phyloP scores from a whole-genome alignment of 1,139 yeast species.

The Sporopachydermia cereana region DNA sequence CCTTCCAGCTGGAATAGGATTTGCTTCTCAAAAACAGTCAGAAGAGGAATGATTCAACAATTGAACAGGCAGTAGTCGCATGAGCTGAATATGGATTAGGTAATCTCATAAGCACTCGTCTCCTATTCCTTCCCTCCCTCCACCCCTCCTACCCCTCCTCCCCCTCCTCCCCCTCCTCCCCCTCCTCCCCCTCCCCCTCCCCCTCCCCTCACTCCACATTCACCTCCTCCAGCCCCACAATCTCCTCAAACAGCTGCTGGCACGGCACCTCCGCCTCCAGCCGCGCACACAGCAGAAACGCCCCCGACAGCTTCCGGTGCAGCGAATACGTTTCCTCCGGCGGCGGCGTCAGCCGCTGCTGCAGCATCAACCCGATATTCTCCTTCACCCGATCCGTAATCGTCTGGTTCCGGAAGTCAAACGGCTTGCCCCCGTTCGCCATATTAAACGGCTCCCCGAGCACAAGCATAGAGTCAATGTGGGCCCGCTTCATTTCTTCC shows the following conservation, averaged over 20 bases:
- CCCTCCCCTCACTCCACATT: neutral
- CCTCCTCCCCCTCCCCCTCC: neutral
- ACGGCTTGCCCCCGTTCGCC: constrained; percentile 36
- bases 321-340: constrained; percentile 96
- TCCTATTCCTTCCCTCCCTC: neutral
- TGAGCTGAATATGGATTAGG: too few species aligned
- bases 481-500: constrained; percentile 74
- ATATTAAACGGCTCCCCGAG: constrained; percentile 76
- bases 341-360: constrained; percentile 90
- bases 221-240: constrained; percentile 39
- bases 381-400: constrained; percentile 86
- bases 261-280: constrained; percentile 79
- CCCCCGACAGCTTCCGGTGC: constrained; percentile 92
- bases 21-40: too few species aligned
- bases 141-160: neutral
- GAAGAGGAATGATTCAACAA: too few species aligned
- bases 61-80: too few species aligned
- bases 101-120: too few species aligned
- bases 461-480: constrained; percentile 80
- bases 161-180: neutral
- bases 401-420: constrained; percentile 73
- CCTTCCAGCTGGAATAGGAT: too few species aligned
- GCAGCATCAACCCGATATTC: constrained; percentile 78
- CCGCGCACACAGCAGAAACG: constrained; percentile 79
- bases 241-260: constrained; percentile 61